Percentiles rank a stretch among this genome's conserved stretches.
Conservation (phyloP, 257 asterid genomes). For the Penstemon newberryi region DNA sequence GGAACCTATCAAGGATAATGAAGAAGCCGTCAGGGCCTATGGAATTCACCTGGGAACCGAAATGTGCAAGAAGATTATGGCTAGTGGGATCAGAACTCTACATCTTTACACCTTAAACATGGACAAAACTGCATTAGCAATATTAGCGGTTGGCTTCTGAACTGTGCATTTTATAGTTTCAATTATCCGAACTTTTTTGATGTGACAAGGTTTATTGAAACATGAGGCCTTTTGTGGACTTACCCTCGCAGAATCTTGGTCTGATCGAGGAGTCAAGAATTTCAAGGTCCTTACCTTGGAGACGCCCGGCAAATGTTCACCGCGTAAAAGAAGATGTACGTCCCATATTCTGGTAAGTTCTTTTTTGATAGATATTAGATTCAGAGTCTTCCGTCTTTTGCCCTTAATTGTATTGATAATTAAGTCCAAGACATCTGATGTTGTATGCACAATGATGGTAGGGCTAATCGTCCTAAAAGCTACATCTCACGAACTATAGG, state of each 20-base stretch:
- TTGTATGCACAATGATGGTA: constrained; percentile 32
- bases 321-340: constrained; percentile 93
- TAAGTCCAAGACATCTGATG: constrained; percentile 22
- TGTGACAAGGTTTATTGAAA: constrained; percentile 19
- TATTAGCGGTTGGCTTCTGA: constrained; percentile 65
- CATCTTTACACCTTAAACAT: constrained; percentile 93
- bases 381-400: neutral
- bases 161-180: constrained; percentile 25
- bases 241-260: constrained; percentile 80
- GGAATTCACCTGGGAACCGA: constrained; percentile 96
- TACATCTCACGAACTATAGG: constrained; percentile 87
- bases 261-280: constrained; percentile 88
- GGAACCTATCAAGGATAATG: constrained; percentile 98
- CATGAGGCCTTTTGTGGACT: constrained; percentile 23
- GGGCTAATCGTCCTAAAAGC: constrained; percentile 99
- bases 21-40: constrained; percentile 95
- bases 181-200: constrained; percentile 6
- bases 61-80: constrained; percentile 96
- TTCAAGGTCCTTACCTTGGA: constrained; percentile 90
- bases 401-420: neutral
- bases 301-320: constrained; percentile 79
- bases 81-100: constrained; percentile 83
- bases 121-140: constrained; percentile 98
- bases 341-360: constrained; percentile 89
- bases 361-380: constrained; percentile 9